phyloP scores from a whole-genome alignment of 805 yeast species.

The Dipodascopsis tothii region DNA sequence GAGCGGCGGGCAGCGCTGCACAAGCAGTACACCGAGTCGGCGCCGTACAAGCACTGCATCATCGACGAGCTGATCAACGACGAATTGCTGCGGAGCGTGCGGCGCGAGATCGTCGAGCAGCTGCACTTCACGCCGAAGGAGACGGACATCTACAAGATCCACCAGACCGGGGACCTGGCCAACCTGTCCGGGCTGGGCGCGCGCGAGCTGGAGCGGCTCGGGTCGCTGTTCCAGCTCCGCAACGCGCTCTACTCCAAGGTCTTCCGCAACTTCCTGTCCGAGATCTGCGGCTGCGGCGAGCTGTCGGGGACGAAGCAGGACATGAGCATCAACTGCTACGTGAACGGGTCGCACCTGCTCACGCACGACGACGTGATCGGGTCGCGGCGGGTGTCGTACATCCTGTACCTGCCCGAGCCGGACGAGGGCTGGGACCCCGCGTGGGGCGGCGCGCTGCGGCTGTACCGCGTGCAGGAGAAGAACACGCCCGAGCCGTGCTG shows the following conservation, averaged over 20 bases:
- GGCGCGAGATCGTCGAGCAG: conserved; percentile 73
- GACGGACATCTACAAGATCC: conserved; percentile 89
- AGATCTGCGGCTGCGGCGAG: conserved; percentile 80
- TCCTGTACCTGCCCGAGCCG: conserved; percentile 87
- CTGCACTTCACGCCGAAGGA: conserved; percentile 91
- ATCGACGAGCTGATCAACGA: conserved; percentile 69
- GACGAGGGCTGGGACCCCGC: conserved; percentile 78
- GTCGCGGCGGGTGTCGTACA: conserved; percentile 84
- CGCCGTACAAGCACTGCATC: conserved; percentile 89
- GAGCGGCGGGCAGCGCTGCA: conserved; percentile 8
- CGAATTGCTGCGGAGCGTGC: conserved; percentile 63
- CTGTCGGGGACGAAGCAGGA: conserved; percentile 87
- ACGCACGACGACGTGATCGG: conserved; percentile 98
- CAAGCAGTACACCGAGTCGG: conserved; percentile 40
- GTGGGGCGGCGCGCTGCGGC: conserved; percentile 87
- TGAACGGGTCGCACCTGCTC: conserved; percentile 84
- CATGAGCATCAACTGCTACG: conserved; percentile 83
- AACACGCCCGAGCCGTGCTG: conserved; percentile 84
- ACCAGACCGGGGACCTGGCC: conserved; percentile 81
- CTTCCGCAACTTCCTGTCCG: conserved; percentile 69
- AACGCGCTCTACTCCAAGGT: conserved; percentile 81
- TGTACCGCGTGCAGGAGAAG: conserved; percentile 78
- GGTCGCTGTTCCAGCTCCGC: conserved; percentile 68
- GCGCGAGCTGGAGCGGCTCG: conserved; percentile 64
- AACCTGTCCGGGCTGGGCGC: conserved; percentile 78